Base-by-base conservation (phyloP, 305 asterid genomes). In the Fraxinus angustifolia region DNA sequence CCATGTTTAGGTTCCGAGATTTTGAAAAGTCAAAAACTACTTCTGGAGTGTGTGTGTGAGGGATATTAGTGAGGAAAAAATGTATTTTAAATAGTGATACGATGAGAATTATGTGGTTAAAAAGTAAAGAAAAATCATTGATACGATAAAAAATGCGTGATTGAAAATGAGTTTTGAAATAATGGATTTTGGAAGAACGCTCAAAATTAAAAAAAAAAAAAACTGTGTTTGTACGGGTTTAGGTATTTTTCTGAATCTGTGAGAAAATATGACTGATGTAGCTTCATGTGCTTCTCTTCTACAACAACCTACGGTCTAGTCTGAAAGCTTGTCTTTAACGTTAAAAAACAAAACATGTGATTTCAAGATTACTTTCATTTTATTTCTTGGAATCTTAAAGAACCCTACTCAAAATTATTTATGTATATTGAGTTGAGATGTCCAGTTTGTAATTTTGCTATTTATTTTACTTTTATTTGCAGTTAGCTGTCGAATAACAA, bases 401-500 rank as follows among this genome's bases (percentile, higher is more conserved):
- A 81, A 38, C 76, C 68, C 35, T 67, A 23, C 36, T 17, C 30
- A 6, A 45, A 12, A 14, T 45, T 45, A 3, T 45, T 14, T 45
- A 1, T 45, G 1, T 45, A 0, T 12, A 3, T 45, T 12, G n/a
- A 12, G 17, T 35, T 35, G 40, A 6, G 40, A 45, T 45, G 23
- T 58, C 28, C 30, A 19, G 70, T 19, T 58, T 58, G 70, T 17
- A 58, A 53, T 19, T 58, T 58, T n/a, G 4, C 70, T 58, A 58
- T 17, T 19, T 19, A 17, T 19, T 19, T 58, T 19, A 58, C 14
- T 17, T 58, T 58, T 58, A 70, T 3, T 60, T 42, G 78, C 81
- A 83, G 11, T 31, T 60, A 48, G 35, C 77, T 86, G 86, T 86
- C 28, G 17, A 76, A 75, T 28, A 5, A 70, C 60, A 60, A 71